These are phyloP conservation scores for Crithidia fasciculata DNA, from an alignment of 208 protist species.

Conservation along the genomic window DNA sequence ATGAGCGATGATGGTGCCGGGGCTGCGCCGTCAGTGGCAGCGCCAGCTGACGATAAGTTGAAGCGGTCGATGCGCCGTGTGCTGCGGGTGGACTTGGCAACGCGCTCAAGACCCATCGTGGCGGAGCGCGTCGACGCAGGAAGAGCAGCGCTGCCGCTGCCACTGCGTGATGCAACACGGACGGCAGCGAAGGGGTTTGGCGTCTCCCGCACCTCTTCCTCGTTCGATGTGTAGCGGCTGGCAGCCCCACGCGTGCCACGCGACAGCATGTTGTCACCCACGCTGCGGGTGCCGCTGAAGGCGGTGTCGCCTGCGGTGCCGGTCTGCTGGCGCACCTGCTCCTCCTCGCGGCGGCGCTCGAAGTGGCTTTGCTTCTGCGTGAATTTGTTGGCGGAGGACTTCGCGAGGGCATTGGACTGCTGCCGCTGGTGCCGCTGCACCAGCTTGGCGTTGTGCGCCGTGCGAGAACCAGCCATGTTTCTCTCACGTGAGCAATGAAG, in stretches of 20 bases:
- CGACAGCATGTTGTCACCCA: slow-evolving; percentile 23
- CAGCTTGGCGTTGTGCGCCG: slow-evolving; percentile 56
- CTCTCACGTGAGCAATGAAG: neutral
- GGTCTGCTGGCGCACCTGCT: slow-evolving; percentile 43
- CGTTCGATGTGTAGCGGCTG: slow-evolving; percentile 4
- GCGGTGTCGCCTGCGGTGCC: slow-evolving; percentile 17
- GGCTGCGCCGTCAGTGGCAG: neutral
- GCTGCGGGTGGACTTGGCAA: slow-evolving; percentile 27
- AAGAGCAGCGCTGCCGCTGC: slow-evolving; percentile 11
- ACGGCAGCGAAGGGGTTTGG: slow-evolving; percentile 39
- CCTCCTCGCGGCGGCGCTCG: slow-evolving; percentile 75
- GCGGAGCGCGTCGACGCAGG: slow-evolving; percentile 41
- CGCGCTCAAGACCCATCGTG: slow-evolving; percentile 28
- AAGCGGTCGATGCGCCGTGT: slow-evolving; percentile 46
- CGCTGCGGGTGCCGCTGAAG: slow-evolving; percentile 14
- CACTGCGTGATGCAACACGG: slow-evolving; percentile 20
- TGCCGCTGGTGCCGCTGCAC: slow-evolving; percentile 52
- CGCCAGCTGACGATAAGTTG: slow-evolving; percentile 21
- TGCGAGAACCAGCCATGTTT: slow-evolving; percentile 44
- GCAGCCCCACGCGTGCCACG: neutral
- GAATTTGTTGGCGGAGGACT: slow-evolving; percentile 59
- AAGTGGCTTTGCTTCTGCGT: slow-evolving; percentile 82
- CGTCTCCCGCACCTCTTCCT: slow-evolving; percentile 53
- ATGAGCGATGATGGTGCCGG: slow-evolving; percentile 17
- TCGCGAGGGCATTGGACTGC: slow-evolving; percentile 43